Conservation (phyloP, 495 filamentous ascomycete genomes). For the Trichoderma erinaceum region DNA sequence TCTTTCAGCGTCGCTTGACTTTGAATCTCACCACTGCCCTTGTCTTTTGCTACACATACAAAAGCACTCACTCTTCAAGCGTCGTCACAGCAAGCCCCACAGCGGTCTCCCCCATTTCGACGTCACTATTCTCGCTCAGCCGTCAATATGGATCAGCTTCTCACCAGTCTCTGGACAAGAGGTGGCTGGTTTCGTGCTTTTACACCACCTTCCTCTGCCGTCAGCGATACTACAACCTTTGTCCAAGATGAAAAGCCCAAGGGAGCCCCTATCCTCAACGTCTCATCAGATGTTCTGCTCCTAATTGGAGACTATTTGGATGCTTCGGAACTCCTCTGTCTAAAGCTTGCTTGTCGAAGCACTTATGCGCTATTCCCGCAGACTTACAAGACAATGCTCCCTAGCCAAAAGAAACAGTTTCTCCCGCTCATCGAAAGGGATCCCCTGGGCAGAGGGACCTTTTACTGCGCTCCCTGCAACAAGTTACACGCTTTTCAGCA, state of each 20-base stretch:
- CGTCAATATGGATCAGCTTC: conserved; percentile 7
- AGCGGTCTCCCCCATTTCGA: background rate
- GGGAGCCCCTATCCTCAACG: conserved; percentile 3
- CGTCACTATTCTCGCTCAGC: background rate
- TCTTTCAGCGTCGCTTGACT: too few relatives aligned
- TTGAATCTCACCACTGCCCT: background rate
- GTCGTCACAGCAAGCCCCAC: background rate
- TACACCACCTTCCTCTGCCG: background rate
- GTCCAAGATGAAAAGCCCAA: background rate
- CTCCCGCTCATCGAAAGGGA: conserved; percentile 7
- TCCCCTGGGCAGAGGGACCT: background rate
- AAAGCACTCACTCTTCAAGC: too few relatives aligned
- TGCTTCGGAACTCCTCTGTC: background rate
- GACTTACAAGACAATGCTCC: background rate
- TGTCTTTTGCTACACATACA: background rate
- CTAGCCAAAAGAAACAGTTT: background rate
- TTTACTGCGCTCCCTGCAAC: conserved; percentile 1
- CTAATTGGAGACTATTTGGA: background rate
- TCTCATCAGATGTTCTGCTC: conserved; percentile 11
- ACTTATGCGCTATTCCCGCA: background rate
- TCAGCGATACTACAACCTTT: background rate
- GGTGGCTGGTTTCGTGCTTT: conserved; percentile 7
- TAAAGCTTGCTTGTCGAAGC: conserved; percentile 6
- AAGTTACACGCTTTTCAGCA: background rate
- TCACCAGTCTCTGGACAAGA: conserved; percentile 7